Base-by-base conservation (phyloP, 2,329 filamentous ascomycete species). In the Leptodontidium sp. region DNA sequence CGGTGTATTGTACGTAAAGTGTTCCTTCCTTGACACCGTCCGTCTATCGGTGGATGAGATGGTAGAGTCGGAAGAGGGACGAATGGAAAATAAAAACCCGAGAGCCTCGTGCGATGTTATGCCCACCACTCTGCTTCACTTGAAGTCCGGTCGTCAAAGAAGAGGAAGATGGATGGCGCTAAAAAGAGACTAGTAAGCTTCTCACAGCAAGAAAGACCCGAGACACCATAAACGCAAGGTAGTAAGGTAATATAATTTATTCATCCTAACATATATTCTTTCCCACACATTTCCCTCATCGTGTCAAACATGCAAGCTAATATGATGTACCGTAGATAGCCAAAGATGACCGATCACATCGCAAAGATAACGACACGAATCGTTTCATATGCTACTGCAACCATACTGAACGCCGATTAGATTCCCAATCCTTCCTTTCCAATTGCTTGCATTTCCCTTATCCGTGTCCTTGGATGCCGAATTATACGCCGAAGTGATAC, bases 251-350 rank as follows among this genome's bases (percentile, higher is more conserved):
- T 59, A 43, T 59, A 38, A 59, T 59, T 17, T 21, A 26, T 26
- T 59, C 21, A 12, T 14, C 40, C 21, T n/a, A 59, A 43, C 21
- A 59, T 59, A 45, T 26, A 43, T 43, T 45, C 55, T 40, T 43
- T 12, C n/a, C 8, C 4, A 45, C 35, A 50, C 45, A 47, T 38
- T 58, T 14, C 57, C 4, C 6, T 17, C 21, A 40, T 43, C 38
- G n/a, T 43, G 57, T 26, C 57, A 45, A 45, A 59, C 12, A 59
- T 45, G 21, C 57, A 26, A 40, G 57, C 57, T 59, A n/a, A 43
- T 4, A 15, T 29, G 11, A 53, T 53, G 50, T 24, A 53, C 50
- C 4, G 9, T 29, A 55, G 26, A 4, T 50, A 12, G 47, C 9
- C 38, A 12, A 43, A 26, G 21, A 59, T 59, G 57, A 43, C 17